Base-by-base conservation (phyloP, 2,329 filamentous ascomycete species). In the Knoxdaviesia capensis region DNA sequence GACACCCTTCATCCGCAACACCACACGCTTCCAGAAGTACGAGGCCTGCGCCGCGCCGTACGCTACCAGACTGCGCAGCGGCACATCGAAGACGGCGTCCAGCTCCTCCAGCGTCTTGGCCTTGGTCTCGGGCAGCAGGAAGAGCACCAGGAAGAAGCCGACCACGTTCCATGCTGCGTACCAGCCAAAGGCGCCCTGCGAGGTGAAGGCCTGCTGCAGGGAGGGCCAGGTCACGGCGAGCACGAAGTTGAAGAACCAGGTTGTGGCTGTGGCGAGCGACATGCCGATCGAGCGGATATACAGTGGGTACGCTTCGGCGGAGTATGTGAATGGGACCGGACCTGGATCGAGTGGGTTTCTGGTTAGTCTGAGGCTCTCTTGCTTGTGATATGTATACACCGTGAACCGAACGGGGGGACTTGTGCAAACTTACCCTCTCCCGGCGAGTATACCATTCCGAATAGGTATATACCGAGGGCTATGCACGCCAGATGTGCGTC, bases 241-340 rank as follows among this genome's bases (percentile, higher is more conserved):
- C 7, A 43, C 8, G 34, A 54, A 50, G 47, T 62, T 63, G 47
- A 62, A 66, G 43, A 62, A 57, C 65, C 66, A 69, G 1, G 63
- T 67, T 2, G 65, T 69, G 0, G 66, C 65, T 1, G 65, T 69
- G 1, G 67, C 65, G 0, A 76, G 57, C 1, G 69, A 69, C 73
- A 77, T 77, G 36, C 72, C 73, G 40, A 74, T 61, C 2, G 70
- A 64, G 10, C 74, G 69, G 36, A 77, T 68, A 47, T 77, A 75
- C 2, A 77, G 58, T 5, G 74, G 74, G 50, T 77, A 79, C 1
- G 72, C 74, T 53, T 80, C 75, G 20, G 75, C 74, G 0, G 71
- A 76, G 52, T 79, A 80, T 0, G 72, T 77, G 50, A 78, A 79
- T 0, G 75, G 74, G 0, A 78, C 74, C 5, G 62, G 63, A 0